phyloP scores from a whole-genome alignment of 2,329 filamentous ascomycete species.

The Talaromyces sp. region DNA sequence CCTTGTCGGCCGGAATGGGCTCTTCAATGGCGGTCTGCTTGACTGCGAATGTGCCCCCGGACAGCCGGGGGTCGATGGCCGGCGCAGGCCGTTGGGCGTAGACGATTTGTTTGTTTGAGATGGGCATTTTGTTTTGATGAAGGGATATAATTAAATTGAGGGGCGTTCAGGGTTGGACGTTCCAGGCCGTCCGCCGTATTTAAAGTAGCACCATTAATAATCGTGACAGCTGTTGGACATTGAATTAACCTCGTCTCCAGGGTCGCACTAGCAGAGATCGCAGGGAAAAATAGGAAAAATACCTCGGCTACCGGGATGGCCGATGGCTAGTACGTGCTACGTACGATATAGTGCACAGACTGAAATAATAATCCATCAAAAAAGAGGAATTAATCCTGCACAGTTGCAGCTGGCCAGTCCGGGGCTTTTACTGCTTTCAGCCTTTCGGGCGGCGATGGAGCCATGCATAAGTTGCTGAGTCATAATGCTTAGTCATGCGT shows the following conservation, averaged over 20 bases:
- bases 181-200: not conserved
- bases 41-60: slow-evolving; percentile 29
- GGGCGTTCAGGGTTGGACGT: not conserved
- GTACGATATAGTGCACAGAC: not conserved
- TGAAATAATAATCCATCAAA: not conserved
- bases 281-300: not conserved
- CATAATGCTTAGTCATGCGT: not conserved
- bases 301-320: not conserved
- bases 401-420: not conserved
- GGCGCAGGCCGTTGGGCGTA: slow-evolving; percentile 29
- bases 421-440: not conserved
- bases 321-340: not conserved
- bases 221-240: not conserved
- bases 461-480: not conserved
- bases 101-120: slow-evolving; percentile 31
- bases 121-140: slow-evolving; percentile 16
- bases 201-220: not conserved
- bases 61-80: slow-evolving; percentile 31
- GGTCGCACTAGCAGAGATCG: not conserved
- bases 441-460: not conserved
- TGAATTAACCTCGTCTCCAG: not conserved
- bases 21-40: slow-evolving; percentile 21
- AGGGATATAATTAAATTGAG: too few relatives aligned
- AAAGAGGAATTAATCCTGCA: not conserved
- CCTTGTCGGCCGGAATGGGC: slow-evolving; percentile 46